Evolutionary conservation across 2,329 filamentous ascomycete genomes (phyloP).

Genomic region (Aspergillus awamori): DNA sequence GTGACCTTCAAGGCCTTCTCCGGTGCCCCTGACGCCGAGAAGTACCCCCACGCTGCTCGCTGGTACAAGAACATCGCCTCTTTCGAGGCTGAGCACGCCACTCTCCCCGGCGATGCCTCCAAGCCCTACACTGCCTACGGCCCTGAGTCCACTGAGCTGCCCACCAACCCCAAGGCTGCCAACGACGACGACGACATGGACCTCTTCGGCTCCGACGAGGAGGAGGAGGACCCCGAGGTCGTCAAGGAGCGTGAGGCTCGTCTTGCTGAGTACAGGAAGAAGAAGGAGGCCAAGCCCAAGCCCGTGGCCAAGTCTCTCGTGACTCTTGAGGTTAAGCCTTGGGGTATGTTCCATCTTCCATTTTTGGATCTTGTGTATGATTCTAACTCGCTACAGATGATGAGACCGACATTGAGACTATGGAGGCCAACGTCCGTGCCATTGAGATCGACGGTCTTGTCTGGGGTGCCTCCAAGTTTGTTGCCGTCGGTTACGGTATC

Average conservation of each 20-base stretch:
- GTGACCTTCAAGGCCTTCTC: constrained; percentile 89
- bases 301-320: constrained; percentile 92
- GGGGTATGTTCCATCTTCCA: constrained; percentile 69
- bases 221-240: constrained; percentile 91
- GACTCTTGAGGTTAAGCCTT: constrained; percentile 96
- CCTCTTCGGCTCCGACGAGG: constrained; percentile 89
- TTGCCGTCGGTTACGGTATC: constrained; percentile 94
- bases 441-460: constrained; percentile 93
- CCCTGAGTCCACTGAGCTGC: constrained; percentile 75
- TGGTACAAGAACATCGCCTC: constrained; percentile 99
- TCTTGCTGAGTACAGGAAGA: constrained; percentile 90
- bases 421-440: constrained; percentile 77
- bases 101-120: constrained; percentile 85
- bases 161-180: constrained; percentile 82
- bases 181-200: constrained; percentile 83
- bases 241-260: constrained; percentile 82
- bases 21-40: constrained; percentile 72
- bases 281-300: constrained; percentile 95
- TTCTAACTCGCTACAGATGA: constrained; percentile 62
- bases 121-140: constrained; percentile 90
- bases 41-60: constrained; percentile 91
- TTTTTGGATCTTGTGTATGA: background rate
- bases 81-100: constrained; percentile 89
- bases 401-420: constrained; percentile 84
- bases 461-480: constrained; percentile 90